phyloP scores from a whole-genome alignment of 2,329 filamentous ascomycete genomes.

The Fusarium verticillioides region DNA sequence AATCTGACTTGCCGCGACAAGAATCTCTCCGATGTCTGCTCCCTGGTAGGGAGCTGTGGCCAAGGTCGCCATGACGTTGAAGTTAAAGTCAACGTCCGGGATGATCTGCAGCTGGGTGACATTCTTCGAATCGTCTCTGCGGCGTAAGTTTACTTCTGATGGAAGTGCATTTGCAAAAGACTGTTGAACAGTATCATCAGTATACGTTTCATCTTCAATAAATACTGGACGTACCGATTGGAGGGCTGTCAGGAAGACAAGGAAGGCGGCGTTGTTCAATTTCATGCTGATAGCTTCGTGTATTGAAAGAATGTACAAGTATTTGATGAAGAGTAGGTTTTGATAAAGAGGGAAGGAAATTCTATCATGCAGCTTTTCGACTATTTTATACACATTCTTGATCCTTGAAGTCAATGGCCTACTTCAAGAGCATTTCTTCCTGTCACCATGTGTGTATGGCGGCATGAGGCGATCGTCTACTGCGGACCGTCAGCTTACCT shows the following conservation, averaged over 20 bases:
- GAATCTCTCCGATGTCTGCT: constrained; percentile 47
- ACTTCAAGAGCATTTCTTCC: background rate
- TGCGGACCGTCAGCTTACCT: background rate
- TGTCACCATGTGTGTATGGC: background rate
- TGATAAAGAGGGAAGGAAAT: background rate
- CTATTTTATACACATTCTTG: background rate
- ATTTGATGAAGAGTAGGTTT: background rate
- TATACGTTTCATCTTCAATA: too few species aligned
- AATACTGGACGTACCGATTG: background rate
- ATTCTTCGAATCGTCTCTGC: background rate
- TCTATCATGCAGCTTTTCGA: background rate
- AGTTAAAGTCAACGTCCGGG: constrained; percentile 13
- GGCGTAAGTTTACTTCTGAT: background rate
- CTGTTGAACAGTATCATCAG: background rate
- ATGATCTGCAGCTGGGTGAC: constrained; percentile 4
- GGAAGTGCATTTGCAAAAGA: background rate
- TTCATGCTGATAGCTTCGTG: background rate
- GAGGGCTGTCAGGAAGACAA: background rate
- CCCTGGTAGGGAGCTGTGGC: constrained; percentile 1
- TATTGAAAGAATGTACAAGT: background rate
- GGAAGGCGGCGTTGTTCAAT: background rate
- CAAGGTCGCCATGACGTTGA: background rate
- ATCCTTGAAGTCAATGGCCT: too few species aligned
- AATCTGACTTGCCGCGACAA: constrained; percentile 46
- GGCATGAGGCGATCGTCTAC: background rate